These are phyloP conservation scores for Tolypocladium capitatum DNA, from an alignment of 2,329 filamentous ascomycete species.

Conservation along the genomic window DNA sequence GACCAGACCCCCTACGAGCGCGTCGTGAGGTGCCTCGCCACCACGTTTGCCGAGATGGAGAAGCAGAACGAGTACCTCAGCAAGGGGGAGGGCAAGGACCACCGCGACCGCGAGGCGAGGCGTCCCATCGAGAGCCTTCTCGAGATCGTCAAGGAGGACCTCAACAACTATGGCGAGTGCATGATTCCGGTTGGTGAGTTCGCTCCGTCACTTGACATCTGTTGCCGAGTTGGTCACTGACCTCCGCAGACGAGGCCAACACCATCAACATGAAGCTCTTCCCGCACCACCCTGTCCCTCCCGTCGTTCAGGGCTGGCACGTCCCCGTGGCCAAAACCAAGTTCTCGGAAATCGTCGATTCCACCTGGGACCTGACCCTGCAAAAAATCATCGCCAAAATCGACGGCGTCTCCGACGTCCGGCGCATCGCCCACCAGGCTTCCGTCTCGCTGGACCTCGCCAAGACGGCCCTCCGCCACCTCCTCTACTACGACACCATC, in stretches of 20 bases:
- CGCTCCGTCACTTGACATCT: not conserved
- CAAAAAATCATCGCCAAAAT: constrained; percentile 72
- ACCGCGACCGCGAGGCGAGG: constrained; percentile 30
- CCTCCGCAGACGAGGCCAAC: constrained; percentile 66
- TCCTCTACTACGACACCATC: constrained; percentile 86
- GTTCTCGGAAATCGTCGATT: constrained; percentile 48
- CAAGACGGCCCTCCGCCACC: constrained; percentile 72
- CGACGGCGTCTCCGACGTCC: constrained; percentile 81
- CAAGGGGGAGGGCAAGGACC: constrained; percentile 32
- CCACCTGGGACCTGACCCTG: constrained; percentile 64
- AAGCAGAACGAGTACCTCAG: constrained; percentile 79
- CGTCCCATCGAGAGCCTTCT: constrained; percentile 72
- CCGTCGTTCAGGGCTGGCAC: constrained; percentile 73
- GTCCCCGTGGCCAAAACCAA: constrained; percentile 69
- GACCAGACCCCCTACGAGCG: constrained; percentile 72
- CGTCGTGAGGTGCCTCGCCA: constrained; percentile 74
- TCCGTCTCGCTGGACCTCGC: constrained; percentile 80
- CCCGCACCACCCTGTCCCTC: constrained; percentile 64
- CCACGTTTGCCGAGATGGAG: constrained; percentile 79
- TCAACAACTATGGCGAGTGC: constrained; percentile 96
- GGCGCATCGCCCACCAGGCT: constrained; percentile 71
- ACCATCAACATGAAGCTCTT: constrained; percentile 96
- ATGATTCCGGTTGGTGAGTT: constrained; percentile 85
- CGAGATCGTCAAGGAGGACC: constrained; percentile 67
- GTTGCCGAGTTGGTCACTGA: not conserved